These are phyloP conservation scores for Zygoascus hellenicus DNA, from an alignment of 1,139 yeast genomes.

Conservation along the genomic window DNA sequence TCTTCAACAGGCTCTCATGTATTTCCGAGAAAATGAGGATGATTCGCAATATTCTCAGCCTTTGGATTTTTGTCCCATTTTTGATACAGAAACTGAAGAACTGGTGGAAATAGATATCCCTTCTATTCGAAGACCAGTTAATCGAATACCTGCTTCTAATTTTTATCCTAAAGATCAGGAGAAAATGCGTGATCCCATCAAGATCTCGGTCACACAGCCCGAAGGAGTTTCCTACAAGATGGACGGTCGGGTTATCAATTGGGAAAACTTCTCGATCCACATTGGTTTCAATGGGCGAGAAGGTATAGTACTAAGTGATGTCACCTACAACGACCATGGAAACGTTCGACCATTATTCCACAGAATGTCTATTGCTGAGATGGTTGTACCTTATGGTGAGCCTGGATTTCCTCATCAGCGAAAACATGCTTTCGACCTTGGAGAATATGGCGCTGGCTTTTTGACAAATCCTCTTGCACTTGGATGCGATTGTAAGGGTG, in stretches of 20 bases:
- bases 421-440: slow-evolving; percentile 80
- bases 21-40: slow-evolving; percentile 70
- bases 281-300: slow-evolving; percentile 81
- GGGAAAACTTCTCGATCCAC: slow-evolving; percentile 75
- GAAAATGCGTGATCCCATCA: slow-evolving; percentile 13
- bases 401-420: slow-evolving; percentile 79
- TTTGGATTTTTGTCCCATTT: slow-evolving; percentile 75
- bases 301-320: slow-evolving; percentile 73
- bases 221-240: slow-evolving; percentile 73
- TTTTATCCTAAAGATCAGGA: slow-evolving; percentile 16
- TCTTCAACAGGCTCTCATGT: slow-evolving; percentile 75
- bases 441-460: slow-evolving; percentile 84
- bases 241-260: slow-evolving; percentile 61
- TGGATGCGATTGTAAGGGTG: slow-evolving; percentile 84
- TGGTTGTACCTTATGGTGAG: slow-evolving; percentile 80
- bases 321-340: slow-evolving; percentile 55
- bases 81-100: slow-evolving; percentile 63
- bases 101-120: slow-evolving; percentile 74
- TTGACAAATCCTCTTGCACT: slow-evolving; percentile 72
- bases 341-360: slow-evolving; percentile 46
- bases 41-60: slow-evolving; percentile 80
- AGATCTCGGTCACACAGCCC: slow-evolving; percentile 53
- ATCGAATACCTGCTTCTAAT: slow-evolving; percentile 16
- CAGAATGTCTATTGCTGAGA: slow-evolving; percentile 70
- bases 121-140: slow-evolving; percentile 49